Percentiles rank a stretch among this genome's conserved stretches.
Conservation (phyloP, 495 filamentous ascomycete species). For the Tuber borchii region DNA sequence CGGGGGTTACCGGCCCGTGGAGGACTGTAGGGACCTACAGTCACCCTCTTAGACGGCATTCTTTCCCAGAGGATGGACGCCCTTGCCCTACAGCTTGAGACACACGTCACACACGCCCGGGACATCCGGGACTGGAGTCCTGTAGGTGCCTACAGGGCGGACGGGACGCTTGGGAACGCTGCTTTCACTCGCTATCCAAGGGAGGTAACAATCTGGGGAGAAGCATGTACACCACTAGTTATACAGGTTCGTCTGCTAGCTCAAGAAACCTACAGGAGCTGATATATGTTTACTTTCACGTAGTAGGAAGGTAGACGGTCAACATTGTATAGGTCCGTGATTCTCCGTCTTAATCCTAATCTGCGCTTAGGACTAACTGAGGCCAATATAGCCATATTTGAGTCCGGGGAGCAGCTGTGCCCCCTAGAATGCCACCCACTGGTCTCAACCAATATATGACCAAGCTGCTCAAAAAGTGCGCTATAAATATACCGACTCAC, state of each 20-base stretch:
- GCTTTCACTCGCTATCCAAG: slow-evolving; percentile 57
- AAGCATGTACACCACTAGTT: slow-evolving; percentile 38
- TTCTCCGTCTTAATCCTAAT: background rate
- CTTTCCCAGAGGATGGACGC: too few relatives aligned
- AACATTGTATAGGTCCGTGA: slow-evolving; percentile 41
- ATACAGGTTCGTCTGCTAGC: background rate
- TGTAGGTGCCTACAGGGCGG: too few relatives aligned
- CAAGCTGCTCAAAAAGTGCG: slow-evolving; percentile 43
- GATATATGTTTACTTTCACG: slow-evolving; percentile 47
- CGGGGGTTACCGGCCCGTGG: too few relatives aligned
- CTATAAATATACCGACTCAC: slow-evolving; percentile 42
- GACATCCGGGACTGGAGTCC: too few relatives aligned
- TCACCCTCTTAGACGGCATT: too few relatives aligned
- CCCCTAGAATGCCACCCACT: slow-evolving; percentile 41
- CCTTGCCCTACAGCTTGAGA: too few relatives aligned
- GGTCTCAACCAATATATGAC: slow-evolving; percentile 46
- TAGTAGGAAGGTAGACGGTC: slow-evolving; percentile 47
- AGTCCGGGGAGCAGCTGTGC: slow-evolving; percentile 48
- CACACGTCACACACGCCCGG: too few relatives aligned
- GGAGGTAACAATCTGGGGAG: slow-evolving; percentile 63
- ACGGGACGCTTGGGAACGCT: too few relatives aligned
- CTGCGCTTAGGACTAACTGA: background rate
- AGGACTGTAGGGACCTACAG: too few relatives aligned
- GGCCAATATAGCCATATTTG: slow-evolving; percentile 44
- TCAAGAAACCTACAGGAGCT: slow-evolving; percentile 49